Percentiles rank a stretch among this genome's conserved stretches.
These are phyloP conservation scores for Gleditsia sinensis DNA, from an alignment of 306 rosid genomes.

Conservation along the genomic window DNA sequence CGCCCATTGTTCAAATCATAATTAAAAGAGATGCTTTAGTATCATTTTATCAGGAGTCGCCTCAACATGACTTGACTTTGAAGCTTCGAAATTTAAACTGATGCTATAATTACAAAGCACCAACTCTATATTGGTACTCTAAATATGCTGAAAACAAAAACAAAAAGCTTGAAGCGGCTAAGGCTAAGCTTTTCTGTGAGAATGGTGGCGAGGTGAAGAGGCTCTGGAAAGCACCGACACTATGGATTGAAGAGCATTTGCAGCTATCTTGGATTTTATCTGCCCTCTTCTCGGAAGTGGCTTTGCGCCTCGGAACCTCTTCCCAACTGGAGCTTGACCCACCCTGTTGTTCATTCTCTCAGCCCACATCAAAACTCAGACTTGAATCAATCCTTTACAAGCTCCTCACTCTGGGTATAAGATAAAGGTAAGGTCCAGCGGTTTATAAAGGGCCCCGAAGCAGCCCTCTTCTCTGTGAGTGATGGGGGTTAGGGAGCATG, in stretches of 20 bases:
- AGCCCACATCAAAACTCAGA: no score
- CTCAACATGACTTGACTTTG: no score
- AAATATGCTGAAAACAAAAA: no score
- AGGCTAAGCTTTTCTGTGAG: constrained; percentile 39
- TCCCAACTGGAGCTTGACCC: constrained; percentile 38
- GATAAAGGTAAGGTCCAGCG: background rate
- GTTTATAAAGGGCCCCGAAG: constrained; percentile 46
- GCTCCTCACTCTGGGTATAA: constrained; percentile 11
- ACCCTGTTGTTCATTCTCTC: constrained; percentile 47
- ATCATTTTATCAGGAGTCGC: no score
- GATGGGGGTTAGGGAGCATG: constrained; percentile 57
- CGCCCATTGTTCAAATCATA: no score
- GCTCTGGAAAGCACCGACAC: constrained; percentile 42
- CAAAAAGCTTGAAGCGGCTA: constrained; percentile 10
- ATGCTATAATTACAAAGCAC: background rate
- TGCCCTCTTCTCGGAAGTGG: constrained; percentile 58
- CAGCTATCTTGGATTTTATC: constrained; percentile 50
- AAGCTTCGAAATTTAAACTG: background rate
- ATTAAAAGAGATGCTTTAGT: no score
- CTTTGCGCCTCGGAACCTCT: constrained; percentile 32
- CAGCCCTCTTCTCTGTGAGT: constrained; percentile 19
- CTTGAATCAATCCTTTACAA: no score
- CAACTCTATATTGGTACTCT: no score
- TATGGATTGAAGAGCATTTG: constrained; percentile 50
- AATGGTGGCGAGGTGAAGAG: constrained; percentile 35